These are phyloP conservation scores for Claviceps digitariae DNA, from an alignment of 2,329 filamentous ascomycete genomes.

Conservation along the genomic window DNA sequence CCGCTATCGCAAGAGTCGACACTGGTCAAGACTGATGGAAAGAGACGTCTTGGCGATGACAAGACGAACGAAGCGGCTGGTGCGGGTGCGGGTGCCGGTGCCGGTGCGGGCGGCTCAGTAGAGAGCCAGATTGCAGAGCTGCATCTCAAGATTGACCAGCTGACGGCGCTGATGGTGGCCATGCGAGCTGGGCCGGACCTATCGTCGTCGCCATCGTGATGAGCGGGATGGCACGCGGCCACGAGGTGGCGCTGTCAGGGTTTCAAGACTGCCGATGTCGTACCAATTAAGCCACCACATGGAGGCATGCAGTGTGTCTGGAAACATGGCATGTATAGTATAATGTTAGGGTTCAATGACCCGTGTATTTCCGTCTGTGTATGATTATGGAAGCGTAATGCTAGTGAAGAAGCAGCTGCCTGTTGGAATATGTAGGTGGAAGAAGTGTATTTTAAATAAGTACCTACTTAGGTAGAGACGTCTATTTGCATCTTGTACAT, in stretches of 20 bases:
- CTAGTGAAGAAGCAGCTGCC: no score
- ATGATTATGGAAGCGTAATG: no score
- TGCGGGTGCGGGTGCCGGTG: conserved; percentile 16
- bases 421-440: no score
- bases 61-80: conserved; percentile 17
- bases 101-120: conserved; percentile 13
- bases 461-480: no score
- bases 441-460: no score
- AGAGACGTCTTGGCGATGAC: conserved; percentile 15
- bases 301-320: no score
- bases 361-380: no score
- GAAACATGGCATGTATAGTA: no score
- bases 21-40: conserved; percentile 5
- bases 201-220: background rate
- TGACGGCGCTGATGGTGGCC: conserved; percentile 10
- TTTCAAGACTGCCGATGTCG: background rate
- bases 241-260: no score
- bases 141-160: conserved; percentile 41
- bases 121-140: conserved; percentile 43
- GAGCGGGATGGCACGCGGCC: no score
- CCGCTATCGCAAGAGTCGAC: conserved; percentile 9
- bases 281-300: background rate
- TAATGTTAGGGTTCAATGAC: no score
- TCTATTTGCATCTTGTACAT: no score
- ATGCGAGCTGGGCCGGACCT: conserved; percentile 24